phyloP scores from a whole-genome alignment of 768 basidiomycete species.

The Harrya chromipes region DNA sequence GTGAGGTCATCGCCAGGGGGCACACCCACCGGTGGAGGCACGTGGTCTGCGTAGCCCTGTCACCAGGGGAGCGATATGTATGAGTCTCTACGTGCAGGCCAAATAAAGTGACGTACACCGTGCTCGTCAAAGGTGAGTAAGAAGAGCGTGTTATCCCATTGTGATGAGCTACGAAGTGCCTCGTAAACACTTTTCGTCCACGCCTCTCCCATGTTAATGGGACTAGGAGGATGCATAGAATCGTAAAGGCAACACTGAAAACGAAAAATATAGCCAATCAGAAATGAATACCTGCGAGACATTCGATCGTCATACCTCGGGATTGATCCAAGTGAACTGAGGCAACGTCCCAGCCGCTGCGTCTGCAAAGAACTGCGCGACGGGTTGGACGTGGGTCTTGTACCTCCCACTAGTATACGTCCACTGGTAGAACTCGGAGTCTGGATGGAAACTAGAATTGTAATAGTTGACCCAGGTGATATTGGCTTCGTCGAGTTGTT shows the following conservation, averaged over 20 bases:
- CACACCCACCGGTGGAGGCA: constrained; percentile 20
- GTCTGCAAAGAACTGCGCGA: constrained; percentile 17
- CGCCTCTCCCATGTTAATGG: constrained; percentile 24
- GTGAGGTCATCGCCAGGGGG: constrained; percentile 23
- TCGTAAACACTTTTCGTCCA: constrained; percentile 25
- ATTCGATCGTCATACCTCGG: constrained; percentile 13
- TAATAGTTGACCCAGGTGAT: constrained; percentile 26
- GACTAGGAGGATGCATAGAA: constrained; percentile 28
- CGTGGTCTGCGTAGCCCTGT: constrained; percentile 26
- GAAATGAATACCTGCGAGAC: no score
- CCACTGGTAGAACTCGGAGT: constrained; percentile 22
- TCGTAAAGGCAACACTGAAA: constrained; percentile 22
- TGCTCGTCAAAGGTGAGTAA: constrained; percentile 26
- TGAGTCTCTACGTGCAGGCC: neutral
- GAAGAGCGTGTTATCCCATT: constrained; percentile 20
- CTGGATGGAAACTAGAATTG: constrained; percentile 27
- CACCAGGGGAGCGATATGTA: no score
- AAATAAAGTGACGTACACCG: constrained; percentile 12
- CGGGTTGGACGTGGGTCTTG: constrained; percentile 14
- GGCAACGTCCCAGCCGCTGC: constrained; percentile 24
- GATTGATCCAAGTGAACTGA: constrained; percentile 27
- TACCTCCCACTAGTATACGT: constrained; percentile 16
- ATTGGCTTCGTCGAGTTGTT: constrained; percentile 25
- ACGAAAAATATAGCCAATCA: no score
- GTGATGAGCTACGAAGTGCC: constrained; percentile 23